Base-by-base conservation (phyloP, 2,329 filamentous ascomycete genomes). In the Apiospora rasikravindrae region DNA sequence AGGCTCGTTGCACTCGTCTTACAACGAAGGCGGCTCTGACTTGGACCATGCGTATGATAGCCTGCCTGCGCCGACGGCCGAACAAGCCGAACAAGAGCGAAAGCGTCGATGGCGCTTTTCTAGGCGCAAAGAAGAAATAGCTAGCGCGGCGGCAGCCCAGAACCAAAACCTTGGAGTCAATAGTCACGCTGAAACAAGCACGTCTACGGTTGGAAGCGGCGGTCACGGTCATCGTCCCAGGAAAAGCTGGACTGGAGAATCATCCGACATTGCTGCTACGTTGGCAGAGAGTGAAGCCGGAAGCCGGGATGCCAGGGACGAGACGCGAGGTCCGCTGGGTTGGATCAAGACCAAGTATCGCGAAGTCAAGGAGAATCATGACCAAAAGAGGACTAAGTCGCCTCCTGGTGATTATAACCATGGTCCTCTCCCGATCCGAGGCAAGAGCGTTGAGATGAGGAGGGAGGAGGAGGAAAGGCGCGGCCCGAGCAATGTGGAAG, bases 11-110 rank as follows among this genome's bases (percentile, higher is more conserved):
- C 90, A 93, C 76, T 96, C 94, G 40, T 90, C 88, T 0, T 90
- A 91, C 75, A 96, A 96, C 33, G 95, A 97, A 75, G 90, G 91
- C 29, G 90, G 92, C 29, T 97, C 94, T 0, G 95, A 98, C 78
- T 80, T 91, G 42, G 95, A 97, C 74, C 91, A 93, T 73, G 81
- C 87, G 13, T 93, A 95, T 40, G 93, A 94, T 44, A 64, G 57
- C 13, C 29, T 71, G 42, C 75, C 74, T 14, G 67, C 70, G 16
- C 73, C 76, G 16, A 74, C 76, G 33, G 45, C 73, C 6, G 86
- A 87, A 4, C 80, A 82, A 61, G 85, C 89, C 19, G 91, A 93
- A 70, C 91, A 88, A 76, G 91, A 93, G 70, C 93, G 91, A 81
- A 93, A 92, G 78, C 90, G 88, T 72, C 90, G 92, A 40, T 89